phyloP scores from a whole-genome alignment of 1,284 basidiomycete genomes.

The Rhodotorula sp. region DNA sequence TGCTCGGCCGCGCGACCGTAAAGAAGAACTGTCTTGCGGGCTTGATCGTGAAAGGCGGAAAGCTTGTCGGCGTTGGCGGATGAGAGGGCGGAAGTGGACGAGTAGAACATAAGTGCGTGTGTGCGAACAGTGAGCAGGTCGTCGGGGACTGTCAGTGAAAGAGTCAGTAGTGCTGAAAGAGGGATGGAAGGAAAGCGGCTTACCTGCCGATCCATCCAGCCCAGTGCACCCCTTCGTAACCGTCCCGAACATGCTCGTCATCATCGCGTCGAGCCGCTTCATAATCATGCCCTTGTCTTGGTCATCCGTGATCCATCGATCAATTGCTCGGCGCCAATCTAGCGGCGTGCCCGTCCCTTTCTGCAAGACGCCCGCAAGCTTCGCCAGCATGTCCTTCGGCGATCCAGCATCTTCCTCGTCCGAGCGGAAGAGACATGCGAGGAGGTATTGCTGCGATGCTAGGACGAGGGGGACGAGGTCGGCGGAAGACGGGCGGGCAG shows the following conservation, averaged over 20 bases:
- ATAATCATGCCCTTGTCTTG: background rate
- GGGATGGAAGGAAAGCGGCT: background rate
- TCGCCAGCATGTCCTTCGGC: background rate
- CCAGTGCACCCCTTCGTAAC: slow-evolving; percentile 27
- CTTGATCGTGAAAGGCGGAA: slow-evolving; percentile 28
- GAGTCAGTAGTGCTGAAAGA: background rate
- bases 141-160: background rate
- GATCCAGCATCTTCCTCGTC: background rate
- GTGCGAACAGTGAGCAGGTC: slow-evolving; percentile 18
- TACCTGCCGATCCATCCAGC: slow-evolving; percentile 8
- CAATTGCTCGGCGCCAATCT: slow-evolving; percentile 14
- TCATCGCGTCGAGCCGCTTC: slow-evolving; percentile 18
- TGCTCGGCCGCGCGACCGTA: slow-evolving; percentile 33
- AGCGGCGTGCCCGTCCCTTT: slow-evolving; percentile 7
- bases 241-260: slow-evolving; percentile 28
- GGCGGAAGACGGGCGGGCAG: slow-evolving; percentile 2
- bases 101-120: slow-evolving; percentile 19
- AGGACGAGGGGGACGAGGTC: slow-evolving; percentile 36
- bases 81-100: slow-evolving; percentile 3
- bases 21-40: slow-evolving; percentile 35
- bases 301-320: background rate
- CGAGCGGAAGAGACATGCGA: slow-evolving; percentile 26
- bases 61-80: slow-evolving; percentile 19
- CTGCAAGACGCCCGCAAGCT: background rate
- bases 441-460: slow-evolving; percentile 28